Evolutionary conservation across 208 protist genomes (phyloP).

Genomic region (Porcisia hertigi): DNA sequence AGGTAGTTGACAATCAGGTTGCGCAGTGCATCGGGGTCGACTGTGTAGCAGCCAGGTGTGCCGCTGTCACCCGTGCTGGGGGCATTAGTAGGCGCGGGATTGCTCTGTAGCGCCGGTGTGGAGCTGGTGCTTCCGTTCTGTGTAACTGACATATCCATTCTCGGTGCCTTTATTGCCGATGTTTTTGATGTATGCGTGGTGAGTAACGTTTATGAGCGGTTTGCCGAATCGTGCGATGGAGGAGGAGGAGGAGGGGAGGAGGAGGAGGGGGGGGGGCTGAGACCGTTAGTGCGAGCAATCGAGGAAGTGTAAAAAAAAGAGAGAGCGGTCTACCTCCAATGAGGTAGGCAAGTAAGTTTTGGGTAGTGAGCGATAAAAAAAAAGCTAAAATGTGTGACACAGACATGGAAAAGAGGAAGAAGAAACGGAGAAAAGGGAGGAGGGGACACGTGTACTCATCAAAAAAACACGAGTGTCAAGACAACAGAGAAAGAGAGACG

Average conservation of each 20-base stretch:
- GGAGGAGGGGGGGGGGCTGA: no score
- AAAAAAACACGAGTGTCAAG: not conserved
- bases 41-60: conserved; percentile 1
- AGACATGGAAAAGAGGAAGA: not conserved
- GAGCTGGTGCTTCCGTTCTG: conserved; percentile 7
- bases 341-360: not conserved
- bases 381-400: not conserved
- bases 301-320: no score
- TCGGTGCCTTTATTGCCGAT: not conserved
- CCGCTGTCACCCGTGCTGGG: not conserved
- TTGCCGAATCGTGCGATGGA: not conserved
- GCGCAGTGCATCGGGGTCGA: conserved; percentile 68
- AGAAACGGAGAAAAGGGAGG: not conserved
- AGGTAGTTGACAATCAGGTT: conserved; percentile 92
- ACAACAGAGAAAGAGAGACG: no score
- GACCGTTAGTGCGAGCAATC: no score
- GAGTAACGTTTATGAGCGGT: no score
- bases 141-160: conserved; percentile 10
- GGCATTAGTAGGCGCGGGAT: not conserved
- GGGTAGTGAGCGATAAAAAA: not conserved
- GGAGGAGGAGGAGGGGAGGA: not conserved
- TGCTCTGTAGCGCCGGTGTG: conserved; percentile 8
- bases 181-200: not conserved
- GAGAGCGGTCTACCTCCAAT: no score
- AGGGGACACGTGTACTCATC: not conserved